Percentiles rank a stretch among this genome's conserved stretches.
Conservation (phyloP, 2,329 filamentous ascomycete genomes). For the Parasarocladium wereldwijsianum region DNA sequence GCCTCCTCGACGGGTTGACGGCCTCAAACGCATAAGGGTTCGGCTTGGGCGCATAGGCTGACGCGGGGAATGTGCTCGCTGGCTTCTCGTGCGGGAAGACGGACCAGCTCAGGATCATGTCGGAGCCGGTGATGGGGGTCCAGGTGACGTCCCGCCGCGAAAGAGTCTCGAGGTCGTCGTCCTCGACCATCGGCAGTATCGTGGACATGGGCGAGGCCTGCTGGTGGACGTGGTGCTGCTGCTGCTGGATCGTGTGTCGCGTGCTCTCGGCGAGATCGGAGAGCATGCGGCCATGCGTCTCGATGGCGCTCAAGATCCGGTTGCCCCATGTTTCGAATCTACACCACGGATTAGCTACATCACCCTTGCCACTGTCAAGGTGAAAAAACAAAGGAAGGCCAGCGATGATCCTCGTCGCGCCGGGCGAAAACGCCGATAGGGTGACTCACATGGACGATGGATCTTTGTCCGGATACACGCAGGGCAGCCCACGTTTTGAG, state of each 20-base stretch:
- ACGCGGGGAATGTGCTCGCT: conserved; percentile 5
- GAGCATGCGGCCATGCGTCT: conserved; percentile 6
- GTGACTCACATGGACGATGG: conserved; percentile 7
- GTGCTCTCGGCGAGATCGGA: conserved; percentile 5
- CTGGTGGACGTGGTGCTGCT: conserved; percentile 1
- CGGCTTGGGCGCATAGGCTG: conserved; percentile 6
- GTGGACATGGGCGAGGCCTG: conserved; percentile 4
- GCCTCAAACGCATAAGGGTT: conserved; percentile 5
- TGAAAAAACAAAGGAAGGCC: not conserved
- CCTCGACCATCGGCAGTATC: conserved; percentile 3
- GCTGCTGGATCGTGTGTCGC: conserved; percentile 1
- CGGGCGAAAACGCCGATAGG: too few species aligned
- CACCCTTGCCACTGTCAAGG: not conserved
- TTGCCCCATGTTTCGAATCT: conserved; percentile 8
- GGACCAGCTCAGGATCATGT: conserved; percentile 7
- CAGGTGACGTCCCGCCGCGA: conserved; percentile 7
- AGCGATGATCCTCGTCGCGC: not conserved
- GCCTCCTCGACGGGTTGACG: conserved; percentile 4
- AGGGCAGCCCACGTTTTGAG: conserved; percentile 6
- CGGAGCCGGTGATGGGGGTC: conserved; percentile 7
- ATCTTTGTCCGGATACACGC: conserved; percentile 8
- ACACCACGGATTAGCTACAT: not conserved
- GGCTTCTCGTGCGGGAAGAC: conserved; percentile 6
- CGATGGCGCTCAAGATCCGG: conserved; percentile 7
- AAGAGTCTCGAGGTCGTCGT: conserved; percentile 6